Conservation (phyloP, 2,329 filamentous ascomycete genomes). For the Trichoderma sp. region DNA sequence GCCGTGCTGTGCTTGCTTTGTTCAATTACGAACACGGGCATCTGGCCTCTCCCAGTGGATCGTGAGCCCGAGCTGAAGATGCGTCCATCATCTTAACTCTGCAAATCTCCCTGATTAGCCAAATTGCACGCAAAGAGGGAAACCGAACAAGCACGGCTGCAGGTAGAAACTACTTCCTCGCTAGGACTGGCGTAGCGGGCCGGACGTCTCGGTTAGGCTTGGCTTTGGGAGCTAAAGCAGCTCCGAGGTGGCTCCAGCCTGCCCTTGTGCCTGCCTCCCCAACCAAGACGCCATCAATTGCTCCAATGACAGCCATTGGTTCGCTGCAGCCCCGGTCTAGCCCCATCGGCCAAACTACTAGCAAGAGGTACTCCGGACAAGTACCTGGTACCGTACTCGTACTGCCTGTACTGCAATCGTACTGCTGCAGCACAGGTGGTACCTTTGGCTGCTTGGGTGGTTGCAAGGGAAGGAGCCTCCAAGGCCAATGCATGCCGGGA, state of each 20-base stretch:
- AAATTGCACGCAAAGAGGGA: slow-evolving; percentile 3
- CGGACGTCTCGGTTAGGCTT: slow-evolving; percentile 16
- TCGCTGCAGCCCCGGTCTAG: background rate
- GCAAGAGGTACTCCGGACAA: background rate
- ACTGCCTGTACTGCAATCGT: background rate
- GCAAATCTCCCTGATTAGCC: slow-evolving; percentile 13
- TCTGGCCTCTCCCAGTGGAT: slow-evolving; percentile 12
- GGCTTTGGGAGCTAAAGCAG: slow-evolving; percentile 11
- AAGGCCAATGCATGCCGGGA: slow-evolving; percentile 11
- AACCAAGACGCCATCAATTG: background rate
- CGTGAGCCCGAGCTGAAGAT: slow-evolving; percentile 12
- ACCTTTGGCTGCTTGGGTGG: background rate
- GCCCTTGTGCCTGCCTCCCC: slow-evolving; percentile 9
- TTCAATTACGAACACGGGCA: background rate
- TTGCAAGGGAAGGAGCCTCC: slow-evolving; percentile 11
- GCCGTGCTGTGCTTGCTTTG: background rate
- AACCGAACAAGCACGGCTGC: background rate
- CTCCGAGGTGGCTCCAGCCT: slow-evolving; percentile 9
- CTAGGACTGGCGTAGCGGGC: slow-evolving; percentile 14
- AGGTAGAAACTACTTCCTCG: slow-evolving; percentile 15
- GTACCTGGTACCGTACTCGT: background rate
- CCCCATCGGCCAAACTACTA: background rate
- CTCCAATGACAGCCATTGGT: background rate
- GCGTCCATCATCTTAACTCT: background rate
- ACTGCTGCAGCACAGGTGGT: background rate